Evolutionary conservation across 805 yeast species (phyloP), one percentile per base, ranked within the genome.

Genomic region (Blastobotrys robertii): DNA sequence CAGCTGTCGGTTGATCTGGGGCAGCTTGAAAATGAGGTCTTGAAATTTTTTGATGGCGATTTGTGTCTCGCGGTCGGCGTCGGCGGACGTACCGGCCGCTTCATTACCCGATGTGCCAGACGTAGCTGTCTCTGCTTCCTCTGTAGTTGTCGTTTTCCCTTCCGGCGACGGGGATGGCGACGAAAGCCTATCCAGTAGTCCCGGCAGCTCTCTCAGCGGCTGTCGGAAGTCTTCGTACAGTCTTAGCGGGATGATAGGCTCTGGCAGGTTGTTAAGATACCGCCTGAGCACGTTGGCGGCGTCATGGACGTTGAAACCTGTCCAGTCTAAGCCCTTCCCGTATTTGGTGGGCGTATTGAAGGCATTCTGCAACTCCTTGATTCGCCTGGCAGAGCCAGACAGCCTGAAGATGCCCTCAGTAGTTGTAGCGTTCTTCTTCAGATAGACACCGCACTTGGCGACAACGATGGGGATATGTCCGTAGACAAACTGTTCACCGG

Each of bases 271-370:
- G 56, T 87, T 86, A 48, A 92, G 69, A 59, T 76, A 92, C 44
- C 98, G 70, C 58, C 97, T 73, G 45, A 92, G 73, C 15, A 92
- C 69, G 13, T 92, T 84, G 1, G 97, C 95, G 1, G 96, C 97
- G 62, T 92, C 99, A 64, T 92, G 98, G 9, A 90, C 97, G 1
- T 87, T 85, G 64, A 77, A 92, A 0, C 94, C 90, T 39, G 84
- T 87, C 98, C 97, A 92, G 51, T 74, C 76, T 37, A 88, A 72
- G 51, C 81, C 82, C 40, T 86, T 76, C 12, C 98, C 99, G 59
- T 82, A 92, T 46, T 77, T 78, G 0, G 98, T 97, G 2, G 96
- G 86, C 1, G 83, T 65, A 43, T 88, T 84, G 66, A 92, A 92
- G 10, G 80, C 70, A 32, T 75, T 72, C 60, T 92, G 97, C 32